Percentiles rank a stretch among this genome's conserved stretches.
Evolutionary conservation across 805 yeast species (phyloP).

Genomic region (Dipodascopsis uninucleata): DNA sequence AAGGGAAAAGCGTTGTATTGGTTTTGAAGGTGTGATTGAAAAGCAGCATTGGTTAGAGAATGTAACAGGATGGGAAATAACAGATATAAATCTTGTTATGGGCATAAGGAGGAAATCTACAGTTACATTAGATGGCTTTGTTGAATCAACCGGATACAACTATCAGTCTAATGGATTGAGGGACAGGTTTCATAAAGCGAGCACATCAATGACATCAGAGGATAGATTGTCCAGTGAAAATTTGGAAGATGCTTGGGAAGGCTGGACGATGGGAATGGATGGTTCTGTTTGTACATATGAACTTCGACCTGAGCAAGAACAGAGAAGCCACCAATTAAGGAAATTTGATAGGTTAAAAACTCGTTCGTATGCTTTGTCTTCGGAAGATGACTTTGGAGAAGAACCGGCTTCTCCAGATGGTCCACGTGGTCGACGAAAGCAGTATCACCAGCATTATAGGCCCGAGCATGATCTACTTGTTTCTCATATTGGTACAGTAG

Average conservation of each 20-base stretch:
- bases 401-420: constrained; percentile 2
- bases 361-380: constrained; percentile 6
- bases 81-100: constrained; percentile 71
- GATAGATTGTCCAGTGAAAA: too few relatives aligned
- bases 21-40: constrained; percentile 72
- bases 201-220: too few relatives aligned
- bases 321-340: constrained; percentile 2
- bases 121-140: neutral
- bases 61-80: constrained; percentile 75
- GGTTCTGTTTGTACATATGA: constrained; percentile 61
- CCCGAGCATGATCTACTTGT: constrained; percentile 37
- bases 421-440: neutral
- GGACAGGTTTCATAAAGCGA: too few relatives aligned
- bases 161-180: too few relatives aligned
- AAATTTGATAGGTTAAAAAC: constrained; percentile 9
- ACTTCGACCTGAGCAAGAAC: constrained; percentile 41
- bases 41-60: constrained; percentile 61
- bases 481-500: constrained; percentile 57
- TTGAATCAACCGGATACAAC: too few relatives aligned
- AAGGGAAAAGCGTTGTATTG: constrained; percentile 83
- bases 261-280: constrained; percentile 68
- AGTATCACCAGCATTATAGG: constrained; percentile 3
- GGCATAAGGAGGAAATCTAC: constrained; percentile 48
- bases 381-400: constrained; percentile 11
- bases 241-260: constrained; percentile 55